Base-by-base conservation (phyloP, 352 stramenopile genomes). In the Pythium sp. region DNA sequence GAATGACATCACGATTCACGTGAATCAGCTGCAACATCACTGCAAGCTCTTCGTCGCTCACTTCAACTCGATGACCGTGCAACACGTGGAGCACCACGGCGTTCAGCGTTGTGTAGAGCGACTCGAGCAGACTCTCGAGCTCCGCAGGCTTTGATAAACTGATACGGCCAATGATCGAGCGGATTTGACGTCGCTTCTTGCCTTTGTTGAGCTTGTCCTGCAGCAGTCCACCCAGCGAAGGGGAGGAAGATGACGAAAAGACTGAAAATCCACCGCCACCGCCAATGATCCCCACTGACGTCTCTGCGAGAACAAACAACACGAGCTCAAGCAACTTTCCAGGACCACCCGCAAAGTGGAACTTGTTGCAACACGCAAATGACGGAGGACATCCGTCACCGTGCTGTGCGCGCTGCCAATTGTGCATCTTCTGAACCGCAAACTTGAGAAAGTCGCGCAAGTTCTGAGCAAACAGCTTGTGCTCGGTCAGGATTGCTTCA, bases 341-440 rank as follows among this genome's bases (percentile, higher is more conserved):
- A 6, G 84, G 82, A 0, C 84, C 84, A 30, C 73, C 78, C 18
- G 73, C 61, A 46, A 92, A 92, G 64, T 89, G 82, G 18, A 83
- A 72, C 64, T 58, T 72, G 20, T 77, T 76, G 57, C 81, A 90
- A 30, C 81, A 91, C 41, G 62, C 69, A 67, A 90, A 83, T 2
- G 68, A 60, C 18, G 59, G 24, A 15, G 84, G 81, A 43, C 84
- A 92, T 6, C 73, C 77, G 46, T 91, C 81, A 2, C 84, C 81
- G 32, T 91, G 78, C 60, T 93, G 84, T 11, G 84, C 71, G 28
- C 78, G 75, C 57, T 93, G 84, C 84, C 82, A 93, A 36, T 74
- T 75, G 26, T 89, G 81, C 79, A 91, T 91, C 49, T 84, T 89
- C 36, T 67, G 62, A 28, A 90, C 75, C 3, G 75, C 72, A 43